A percentile compares a stretch with the other conserved stretches of the same genome.
Conservation (phyloP, 2,329 filamentous ascomycete genomes). For the Claviceps capensis region DNA sequence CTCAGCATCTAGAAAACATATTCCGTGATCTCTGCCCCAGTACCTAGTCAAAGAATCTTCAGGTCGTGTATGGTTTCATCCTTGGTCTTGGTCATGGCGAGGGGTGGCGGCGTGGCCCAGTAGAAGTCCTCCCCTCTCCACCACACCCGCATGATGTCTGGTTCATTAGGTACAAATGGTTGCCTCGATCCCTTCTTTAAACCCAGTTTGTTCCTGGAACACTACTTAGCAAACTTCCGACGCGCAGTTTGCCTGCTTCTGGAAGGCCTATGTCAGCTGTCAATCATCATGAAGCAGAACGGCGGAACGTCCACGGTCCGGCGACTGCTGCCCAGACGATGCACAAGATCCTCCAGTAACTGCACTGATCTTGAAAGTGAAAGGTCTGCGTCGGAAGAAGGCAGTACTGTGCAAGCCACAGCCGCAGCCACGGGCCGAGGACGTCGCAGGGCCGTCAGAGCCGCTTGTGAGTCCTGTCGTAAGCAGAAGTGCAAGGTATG, state of each 20-base stretch:
- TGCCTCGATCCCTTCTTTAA: background rate
- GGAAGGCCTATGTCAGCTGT: background rate
- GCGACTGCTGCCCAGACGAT: background rate
- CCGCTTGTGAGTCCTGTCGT: constrained; percentile 3
- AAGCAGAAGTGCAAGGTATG: constrained; percentile 4
- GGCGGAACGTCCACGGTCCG: constrained; percentile 1
- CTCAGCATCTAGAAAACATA: background rate
- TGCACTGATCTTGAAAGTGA: background rate
- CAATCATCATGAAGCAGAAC: background rate
- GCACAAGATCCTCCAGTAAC: background rate
- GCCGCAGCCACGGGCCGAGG: background rate
- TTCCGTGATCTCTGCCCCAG: background rate
- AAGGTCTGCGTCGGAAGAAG: background rate
- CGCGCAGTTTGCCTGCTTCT: background rate
- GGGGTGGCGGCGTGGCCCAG: background rate
- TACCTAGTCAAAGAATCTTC: background rate
- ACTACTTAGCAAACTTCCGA: background rate
- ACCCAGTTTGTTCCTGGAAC: background rate
- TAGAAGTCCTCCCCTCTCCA: constrained; percentile 1
- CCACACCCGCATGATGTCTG: background rate
- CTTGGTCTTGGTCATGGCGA: background rate
- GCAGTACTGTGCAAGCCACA: background rate
- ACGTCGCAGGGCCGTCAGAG: background rate
- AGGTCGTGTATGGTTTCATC: background rate
- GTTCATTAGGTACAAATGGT: background rate